Conservation (phyloP, 805 yeast species). For the Wickerhamomyces alni region DNA sequence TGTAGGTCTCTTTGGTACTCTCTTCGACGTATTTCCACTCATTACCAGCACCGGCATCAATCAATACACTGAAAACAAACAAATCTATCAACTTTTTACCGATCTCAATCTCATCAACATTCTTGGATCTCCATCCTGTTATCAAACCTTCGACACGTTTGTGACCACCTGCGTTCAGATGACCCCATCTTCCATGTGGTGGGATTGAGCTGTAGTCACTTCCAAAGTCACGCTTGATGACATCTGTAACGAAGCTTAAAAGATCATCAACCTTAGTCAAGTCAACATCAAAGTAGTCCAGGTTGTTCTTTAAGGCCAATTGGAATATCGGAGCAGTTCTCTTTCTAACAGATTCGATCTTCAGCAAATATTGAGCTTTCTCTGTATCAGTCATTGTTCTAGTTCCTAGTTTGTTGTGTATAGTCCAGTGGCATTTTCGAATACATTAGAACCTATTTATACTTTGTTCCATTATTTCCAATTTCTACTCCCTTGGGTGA, state of each 20-base stretch:
- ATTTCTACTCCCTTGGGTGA: not conserved
- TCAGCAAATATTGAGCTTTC: slow-evolving; percentile 29
- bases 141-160: slow-evolving; percentile 40
- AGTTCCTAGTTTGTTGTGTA: no score
- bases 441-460: no score
- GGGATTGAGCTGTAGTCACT: slow-evolving; percentile 42
- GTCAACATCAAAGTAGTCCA: slow-evolving; percentile 42
- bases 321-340: slow-evolving; percentile 38
- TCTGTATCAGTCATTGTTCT: no score
- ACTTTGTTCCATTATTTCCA: not conserved
- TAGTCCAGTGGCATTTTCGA: no score
- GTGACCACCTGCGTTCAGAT: slow-evolving; percentile 46
- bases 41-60: slow-evolving; percentile 69
- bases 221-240: slow-evolving; percentile 39
- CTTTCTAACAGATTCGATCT: slow-evolving; percentile 53
- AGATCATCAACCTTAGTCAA: slow-evolving; percentile 33
- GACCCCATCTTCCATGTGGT: slow-evolving; percentile 66
- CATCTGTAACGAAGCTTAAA: slow-evolving; percentile 37
- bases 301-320: slow-evolving; percentile 30
- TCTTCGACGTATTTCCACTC: slow-evolving; percentile 44
- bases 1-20: slow-evolving; percentile 24
- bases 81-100: slow-evolving; percentile 51
- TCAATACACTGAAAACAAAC: slow-evolving; percentile 52
- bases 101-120: slow-evolving; percentile 34
- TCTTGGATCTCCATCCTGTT: slow-evolving; percentile 28